phyloP scores from a whole-genome alignment of 176 grass and related monocot species.

The Leersia perrieri region DNA sequence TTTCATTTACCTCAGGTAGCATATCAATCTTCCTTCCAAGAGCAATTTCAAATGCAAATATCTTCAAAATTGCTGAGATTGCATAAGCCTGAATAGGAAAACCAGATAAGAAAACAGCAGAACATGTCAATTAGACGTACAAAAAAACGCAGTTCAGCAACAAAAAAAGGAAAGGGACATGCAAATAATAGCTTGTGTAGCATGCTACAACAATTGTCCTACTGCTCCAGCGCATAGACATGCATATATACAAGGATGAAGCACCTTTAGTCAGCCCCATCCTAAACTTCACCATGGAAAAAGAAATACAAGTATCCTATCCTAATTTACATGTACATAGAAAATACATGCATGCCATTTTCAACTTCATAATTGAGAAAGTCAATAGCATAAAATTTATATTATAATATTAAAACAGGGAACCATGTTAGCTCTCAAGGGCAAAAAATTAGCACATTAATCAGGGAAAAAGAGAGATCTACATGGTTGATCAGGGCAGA shows the following conservation, averaged over 20 bases:
- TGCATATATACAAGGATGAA: neutral
- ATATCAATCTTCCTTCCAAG: conserved; percentile 80
- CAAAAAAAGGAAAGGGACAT: neutral
- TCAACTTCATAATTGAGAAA: neutral
- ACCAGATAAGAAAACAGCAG: conserved; percentile 1
- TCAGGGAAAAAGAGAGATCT: neutral
- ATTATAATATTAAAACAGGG: too few relatives aligned
- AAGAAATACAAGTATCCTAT: neutral
- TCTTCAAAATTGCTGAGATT: conserved; percentile 95
- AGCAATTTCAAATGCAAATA: conserved; percentile 86
- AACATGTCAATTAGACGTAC: neutral
- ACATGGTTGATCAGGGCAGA: neutral
- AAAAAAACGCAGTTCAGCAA: neutral
- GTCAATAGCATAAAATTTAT: neutral
- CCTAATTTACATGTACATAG: neutral
- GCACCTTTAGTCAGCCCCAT: neutral
- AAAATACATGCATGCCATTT: conserved; percentile 5
- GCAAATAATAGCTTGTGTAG: neutral
- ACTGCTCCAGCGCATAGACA: neutral
- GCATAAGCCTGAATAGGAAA: conserved; percentile 70
- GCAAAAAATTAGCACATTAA: neutral
- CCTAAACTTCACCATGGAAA: neutral
- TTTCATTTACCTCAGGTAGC: conserved; percentile 90
- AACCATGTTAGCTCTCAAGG: neutral
- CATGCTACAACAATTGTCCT: neutral